Evolutionary conservation across 148 eudicot species (phyloP).

Genomic region (Nepenthes mirabilis): DNA sequence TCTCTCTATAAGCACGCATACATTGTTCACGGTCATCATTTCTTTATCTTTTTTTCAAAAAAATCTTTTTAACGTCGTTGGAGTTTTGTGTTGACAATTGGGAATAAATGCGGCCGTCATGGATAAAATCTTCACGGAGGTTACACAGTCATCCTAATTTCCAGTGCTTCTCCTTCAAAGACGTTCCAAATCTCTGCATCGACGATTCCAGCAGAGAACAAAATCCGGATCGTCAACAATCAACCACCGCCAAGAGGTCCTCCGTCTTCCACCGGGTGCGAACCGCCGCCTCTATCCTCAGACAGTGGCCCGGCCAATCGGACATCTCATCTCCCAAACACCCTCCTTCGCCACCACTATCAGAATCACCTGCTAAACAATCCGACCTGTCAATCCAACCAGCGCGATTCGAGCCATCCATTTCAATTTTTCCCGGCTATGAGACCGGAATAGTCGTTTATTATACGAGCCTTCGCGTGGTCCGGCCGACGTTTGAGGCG

Average conservation of each 20-base stretch:
- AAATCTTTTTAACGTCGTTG: too few relatives aligned
- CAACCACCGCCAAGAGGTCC: conserved; percentile 7
- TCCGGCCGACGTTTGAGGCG: conserved; percentile 33
- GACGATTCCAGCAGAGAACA: not conserved
- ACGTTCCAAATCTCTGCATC: conserved; percentile 13
- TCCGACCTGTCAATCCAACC: too few relatives aligned
- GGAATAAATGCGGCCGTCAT: not conserved
- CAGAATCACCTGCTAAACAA: too few relatives aligned
- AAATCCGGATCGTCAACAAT: not conserved
- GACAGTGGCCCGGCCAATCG: conserved; percentile 17
- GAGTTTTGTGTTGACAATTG: too few relatives aligned
- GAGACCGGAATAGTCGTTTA: conserved; percentile 22
- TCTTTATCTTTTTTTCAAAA: too few relatives aligned
- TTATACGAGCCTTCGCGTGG: conserved; percentile 26
- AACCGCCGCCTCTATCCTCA: conserved; percentile 1
- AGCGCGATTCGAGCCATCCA: conserved; percentile 13
- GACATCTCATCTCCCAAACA: conserved; percentile 2
- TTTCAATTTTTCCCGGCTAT: not conserved
- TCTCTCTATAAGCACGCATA: too few relatives aligned
- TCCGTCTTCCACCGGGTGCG: conserved; percentile 24
- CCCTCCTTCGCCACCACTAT: conserved; percentile 2
- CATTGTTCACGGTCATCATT: too few relatives aligned
- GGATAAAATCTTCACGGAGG: not conserved
- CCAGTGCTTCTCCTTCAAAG: conserved; percentile 16
- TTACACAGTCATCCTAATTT: not conserved